Conservation (phyloP, 2,329 filamentous ascomycete genomes). For the Claviceps sp. region DNA sequence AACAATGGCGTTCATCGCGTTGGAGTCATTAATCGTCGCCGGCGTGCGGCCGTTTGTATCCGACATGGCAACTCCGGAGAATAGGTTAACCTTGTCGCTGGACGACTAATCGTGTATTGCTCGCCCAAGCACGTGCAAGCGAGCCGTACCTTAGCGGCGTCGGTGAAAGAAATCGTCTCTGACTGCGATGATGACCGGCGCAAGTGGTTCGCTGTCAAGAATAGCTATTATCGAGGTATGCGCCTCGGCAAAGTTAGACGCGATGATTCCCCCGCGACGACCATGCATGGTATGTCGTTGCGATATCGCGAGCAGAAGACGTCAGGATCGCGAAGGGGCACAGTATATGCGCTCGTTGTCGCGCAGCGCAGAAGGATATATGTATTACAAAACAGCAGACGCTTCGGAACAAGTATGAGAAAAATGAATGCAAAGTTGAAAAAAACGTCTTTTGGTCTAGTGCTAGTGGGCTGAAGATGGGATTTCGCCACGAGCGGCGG, state of each 20-base stretch:
- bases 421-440: neutral
- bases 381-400: neutral
- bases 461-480: neutral
- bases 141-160: neutral
- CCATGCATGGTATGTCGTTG: conserved; percentile 6
- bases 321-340: neutral
- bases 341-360: neutral
- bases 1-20: conserved; percentile 6
- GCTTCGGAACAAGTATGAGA: neutral
- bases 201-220: conserved; percentile 1
- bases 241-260: conserved; percentile 2
- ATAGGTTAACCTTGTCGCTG: neutral
- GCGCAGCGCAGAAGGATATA: neutral
- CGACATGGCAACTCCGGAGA: conserved; percentile 1
- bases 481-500: neutral
- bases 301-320: neutral
- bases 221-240: conserved; percentile 1
- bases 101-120: neutral
- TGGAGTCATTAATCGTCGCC: neutral
- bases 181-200: neutral
- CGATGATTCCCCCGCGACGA: neutral
- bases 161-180: neutral
- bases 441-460: neutral
- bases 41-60: neutral
- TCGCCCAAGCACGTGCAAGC: neutral